These are phyloP conservation scores for Aspergillus sp. DNA, from an alignment of 2,329 filamentous ascomycete genomes.

Conservation along the genomic window DNA sequence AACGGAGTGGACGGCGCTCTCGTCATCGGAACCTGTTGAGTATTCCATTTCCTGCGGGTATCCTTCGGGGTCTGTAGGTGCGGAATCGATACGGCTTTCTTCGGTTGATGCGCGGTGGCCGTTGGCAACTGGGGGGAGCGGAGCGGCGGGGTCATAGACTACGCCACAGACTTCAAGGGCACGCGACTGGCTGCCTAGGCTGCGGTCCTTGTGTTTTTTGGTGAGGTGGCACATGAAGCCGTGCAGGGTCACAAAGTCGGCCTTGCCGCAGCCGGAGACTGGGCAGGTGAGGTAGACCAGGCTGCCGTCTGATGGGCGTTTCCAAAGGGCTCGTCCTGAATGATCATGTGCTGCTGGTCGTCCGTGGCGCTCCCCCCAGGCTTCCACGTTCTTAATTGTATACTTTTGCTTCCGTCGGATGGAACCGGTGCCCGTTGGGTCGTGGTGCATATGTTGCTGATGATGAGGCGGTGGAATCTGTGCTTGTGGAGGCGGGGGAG, in stretches of 20 bases:
- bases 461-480: conserved; percentile 26
- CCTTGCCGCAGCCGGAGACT: conserved; percentile 39
- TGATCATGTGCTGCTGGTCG: conserved; percentile 42
- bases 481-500: conserved; percentile 15
- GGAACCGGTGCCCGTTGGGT: conserved; percentile 26
- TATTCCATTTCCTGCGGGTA: conserved; percentile 32
- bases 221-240: conserved; percentile 46
- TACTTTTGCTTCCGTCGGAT: conserved; percentile 43
- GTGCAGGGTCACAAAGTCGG: conserved; percentile 42
- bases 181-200: conserved; percentile 40
- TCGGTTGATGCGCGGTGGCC: conserved; percentile 36
- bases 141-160: conserved; percentile 39
- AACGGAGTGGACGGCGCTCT: conserved; percentile 21
- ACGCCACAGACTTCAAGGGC: conserved; percentile 42
- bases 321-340: conserved; percentile 40
- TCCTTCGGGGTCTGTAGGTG: conserved; percentile 29
- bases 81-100: conserved; percentile 33
- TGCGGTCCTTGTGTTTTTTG: conserved; percentile 44
- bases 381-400: conserved; percentile 44
- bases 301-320: conserved; percentile 39
- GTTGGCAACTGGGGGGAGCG: conserved; percentile 33
- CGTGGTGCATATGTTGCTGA: conserved; percentile 27
- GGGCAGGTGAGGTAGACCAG: conserved; percentile 42
- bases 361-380: conserved; percentile 43
- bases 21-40: conserved; percentile 32